These are phyloP conservation scores for Aspergillus japonicus DNA, from an alignment of 2,329 filamentous ascomycete species.

Conservation along the genomic window DNA sequence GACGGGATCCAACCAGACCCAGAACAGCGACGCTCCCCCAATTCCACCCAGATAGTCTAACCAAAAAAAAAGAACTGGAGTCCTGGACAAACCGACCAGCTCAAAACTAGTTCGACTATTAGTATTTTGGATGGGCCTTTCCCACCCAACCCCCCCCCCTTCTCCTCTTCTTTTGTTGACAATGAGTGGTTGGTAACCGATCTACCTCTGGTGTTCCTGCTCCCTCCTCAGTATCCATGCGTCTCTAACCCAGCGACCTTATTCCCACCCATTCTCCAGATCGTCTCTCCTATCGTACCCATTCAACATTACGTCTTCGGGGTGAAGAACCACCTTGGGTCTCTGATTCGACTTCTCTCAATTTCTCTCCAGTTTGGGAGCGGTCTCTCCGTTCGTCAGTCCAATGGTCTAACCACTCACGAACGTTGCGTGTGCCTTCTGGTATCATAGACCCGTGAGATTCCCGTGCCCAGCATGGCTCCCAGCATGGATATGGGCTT, in stretches of 20 bases:
- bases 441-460: conserved; percentile 42
- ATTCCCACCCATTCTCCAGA: not conserved
- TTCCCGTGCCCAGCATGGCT: conserved; percentile 24
- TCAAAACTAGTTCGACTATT: not conserved
- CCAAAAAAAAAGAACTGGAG: no score
- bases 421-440: conserved; percentile 7
- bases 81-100: not conserved
- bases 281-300: not conserved
- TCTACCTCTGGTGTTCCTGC: not conserved
- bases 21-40: no score
- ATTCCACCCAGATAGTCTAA: no score
- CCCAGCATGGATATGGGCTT: conserved; percentile 61
- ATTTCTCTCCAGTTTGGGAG: not conserved
- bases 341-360: not conserved
- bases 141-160: not conserved
- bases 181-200: conserved; percentile 1
- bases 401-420: conserved; percentile 18
- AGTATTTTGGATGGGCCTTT: conserved; percentile 8
- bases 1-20: not conserved
- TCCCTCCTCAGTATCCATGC: not conserved
- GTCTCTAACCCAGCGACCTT: not conserved
- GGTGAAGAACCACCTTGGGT: not conserved
- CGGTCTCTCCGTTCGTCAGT: conserved; percentile 5
- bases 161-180: not conserved
- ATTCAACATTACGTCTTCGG: not conserved